Base-by-base conservation (phyloP, 805 yeast genomes). In the Wickerhamomyces chambardii region DNA sequence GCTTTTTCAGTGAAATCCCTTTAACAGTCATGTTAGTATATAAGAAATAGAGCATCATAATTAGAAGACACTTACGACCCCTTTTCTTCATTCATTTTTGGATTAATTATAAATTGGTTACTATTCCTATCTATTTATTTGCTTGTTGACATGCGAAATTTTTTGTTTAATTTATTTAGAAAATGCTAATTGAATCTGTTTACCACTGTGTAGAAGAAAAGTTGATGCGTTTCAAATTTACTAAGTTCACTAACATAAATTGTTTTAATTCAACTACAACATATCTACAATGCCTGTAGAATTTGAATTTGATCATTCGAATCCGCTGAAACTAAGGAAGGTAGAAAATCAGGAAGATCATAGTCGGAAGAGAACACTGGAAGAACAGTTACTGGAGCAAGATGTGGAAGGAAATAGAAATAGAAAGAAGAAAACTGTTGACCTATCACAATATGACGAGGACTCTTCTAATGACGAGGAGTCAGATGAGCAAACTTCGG, bases 391-490 rank as follows among this genome's bases (percentile, higher is more conserved):
- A 19, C 29, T 48, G 25, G 41, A 46, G 36, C 32, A 57, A 37
- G 50, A 52, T 44, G 26, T 46, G 25, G 44, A 43, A 31, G 45
- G 57, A 37, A 37, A 49, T 28, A 17, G 34, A 33, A 40, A 33
- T 27, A 35, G 45, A 18, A 22, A 35, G 33, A 17, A 19, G 29
- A 42, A 38, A 39, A 34, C 36, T 30, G 40, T 46, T 12, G 47
- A 45, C 17, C 29, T 43, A 2, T 43, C 42, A 1, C 47, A 40
- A 12, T 50, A 46, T 17, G 43, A 47, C 6, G 60, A 57, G 16
- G 59, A 55, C 24, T 59, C 59, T 4, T 55, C 56, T 7, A 59
- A 57, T 33, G 57, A 49, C 16, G 52, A 41, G 5, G 29, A 36
- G 15, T 46, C 44, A 8, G 53, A 41, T 14, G 45, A 40, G 24